These are phyloP conservation scores for Scopulariopsis brevicaulis DNA, from an alignment of 2,329 filamentous ascomycete species.

Conservation along the genomic window DNA sequence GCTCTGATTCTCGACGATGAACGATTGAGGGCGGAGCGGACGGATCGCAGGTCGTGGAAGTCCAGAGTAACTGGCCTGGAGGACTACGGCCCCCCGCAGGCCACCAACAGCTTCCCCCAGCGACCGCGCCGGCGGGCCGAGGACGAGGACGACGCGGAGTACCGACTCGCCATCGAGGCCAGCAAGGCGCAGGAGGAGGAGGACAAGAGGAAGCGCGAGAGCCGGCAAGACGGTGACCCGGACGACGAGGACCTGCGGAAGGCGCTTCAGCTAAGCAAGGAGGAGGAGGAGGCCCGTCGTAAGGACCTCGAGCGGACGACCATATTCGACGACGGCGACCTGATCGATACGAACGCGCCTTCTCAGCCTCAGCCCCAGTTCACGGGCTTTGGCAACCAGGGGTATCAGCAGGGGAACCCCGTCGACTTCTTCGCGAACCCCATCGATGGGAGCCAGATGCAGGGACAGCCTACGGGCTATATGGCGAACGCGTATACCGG, in stretches of 20 bases:
- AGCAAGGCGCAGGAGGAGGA: slow-evolving; percentile 95
- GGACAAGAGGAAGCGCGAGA: slow-evolving; percentile 63
- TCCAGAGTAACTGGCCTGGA: slow-evolving; percentile 90
- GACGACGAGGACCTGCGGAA: slow-evolving; percentile 87
- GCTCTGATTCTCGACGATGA: slow-evolving; percentile 89
- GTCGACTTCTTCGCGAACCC: slow-evolving; percentile 98
- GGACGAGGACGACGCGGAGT: slow-evolving; percentile 84
- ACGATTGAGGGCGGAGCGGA: slow-evolving; percentile 77
- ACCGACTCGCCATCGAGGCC: slow-evolving; percentile 81
- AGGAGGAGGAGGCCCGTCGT: slow-evolving; percentile 83
- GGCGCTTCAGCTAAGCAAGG: slow-evolving; percentile 87
- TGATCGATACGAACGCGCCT: slow-evolving; percentile 27
- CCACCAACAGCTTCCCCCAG: slow-evolving; percentile 20
- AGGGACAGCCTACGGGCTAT: slow-evolving; percentile 72
- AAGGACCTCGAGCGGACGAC: slow-evolving; percentile 72
- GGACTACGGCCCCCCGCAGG: slow-evolving; percentile 50
- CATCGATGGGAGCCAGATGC: slow-evolving; percentile 64
- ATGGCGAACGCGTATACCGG: slow-evolving; percentile 45
- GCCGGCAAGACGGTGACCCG: slow-evolving; percentile 33
- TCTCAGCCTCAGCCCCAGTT: slow-evolving; percentile 50
- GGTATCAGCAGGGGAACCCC: slow-evolving; percentile 91
- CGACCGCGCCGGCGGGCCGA: slow-evolving; percentile 37
- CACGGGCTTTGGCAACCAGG: slow-evolving; percentile 83
- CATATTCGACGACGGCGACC: slow-evolving; percentile 74
- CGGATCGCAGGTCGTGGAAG: slow-evolving; percentile 91